Evolutionary conservation across 192 early-diverging fungal genomes (phyloP), one percentile per base, ranked within the genome.

Genomic region (Dimargaris cristalligena): DNA sequence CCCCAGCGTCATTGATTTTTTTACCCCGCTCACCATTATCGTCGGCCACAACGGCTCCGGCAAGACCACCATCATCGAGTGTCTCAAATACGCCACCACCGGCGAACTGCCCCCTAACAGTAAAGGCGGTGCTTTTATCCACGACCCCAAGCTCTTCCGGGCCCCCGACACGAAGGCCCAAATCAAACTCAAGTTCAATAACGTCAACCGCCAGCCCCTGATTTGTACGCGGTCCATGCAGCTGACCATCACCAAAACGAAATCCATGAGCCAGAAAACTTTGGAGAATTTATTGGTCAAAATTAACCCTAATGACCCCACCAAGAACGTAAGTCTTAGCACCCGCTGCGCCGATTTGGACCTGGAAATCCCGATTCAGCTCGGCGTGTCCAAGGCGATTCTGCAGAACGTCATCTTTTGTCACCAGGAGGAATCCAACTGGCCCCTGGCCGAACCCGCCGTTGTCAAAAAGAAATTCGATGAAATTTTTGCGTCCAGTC

Each of bases 331-430:
- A 28, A 90, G 84, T 62, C 70, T 94, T 58, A 92, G 83, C 56
- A 81, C 73, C 28, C 78, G 81, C 28, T 92, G 88, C 61, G 78
- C 89, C 10, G 92, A 95, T 34, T 54, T 99, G 13, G 92, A 99
- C 69, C 67, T 76, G 0, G 85, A 87, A 62, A 66, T 99, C 28
- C 84, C 92, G 0, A 62, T 77, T 33, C 86, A 91, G 59, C 72
- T 99, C 13, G 96, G 96, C 6, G 90, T 95, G 11, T 85, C 89
- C 29, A 78, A 79, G 59, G 83, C 96, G 0, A 91, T 99, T 34
- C 66, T 99, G 31, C 93, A 99, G 58, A 94, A 91, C 67, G 96
- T 99, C 46, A 94, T 99, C 22, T 97, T 99, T 62, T 96, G 93
- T 68, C 94, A 97, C 66, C 96, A 99, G 72, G 96, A 99, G 67